A percentile compares a stretch with the other conserved stretches of the same genome.
Evolutionary conservation across 192 early-diverging fungal genomes (phyloP).

Genomic region (Rhizoclosmatium globosum): DNA sequence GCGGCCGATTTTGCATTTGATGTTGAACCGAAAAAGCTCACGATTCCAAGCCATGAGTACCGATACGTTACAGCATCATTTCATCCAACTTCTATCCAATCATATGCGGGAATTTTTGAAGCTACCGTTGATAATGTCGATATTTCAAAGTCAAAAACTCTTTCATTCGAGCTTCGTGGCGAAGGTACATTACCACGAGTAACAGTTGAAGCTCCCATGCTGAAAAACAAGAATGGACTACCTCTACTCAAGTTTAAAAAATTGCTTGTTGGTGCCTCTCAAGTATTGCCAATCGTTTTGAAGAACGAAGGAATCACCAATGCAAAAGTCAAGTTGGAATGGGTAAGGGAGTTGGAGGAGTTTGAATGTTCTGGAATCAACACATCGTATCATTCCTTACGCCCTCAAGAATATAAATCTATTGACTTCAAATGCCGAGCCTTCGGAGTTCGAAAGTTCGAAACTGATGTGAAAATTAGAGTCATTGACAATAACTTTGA

Average conservation of each 20-base stretch:
- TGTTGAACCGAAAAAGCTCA: slow-evolving; percentile 63
- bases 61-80: slow-evolving; percentile 62
- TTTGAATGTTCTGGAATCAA: slow-evolving; percentile 57
- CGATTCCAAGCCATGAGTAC: slow-evolving; percentile 67
- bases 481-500: slow-evolving; percentile 68
- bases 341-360: slow-evolving; percentile 55
- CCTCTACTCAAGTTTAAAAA: slow-evolving; percentile 57
- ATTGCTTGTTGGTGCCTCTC: slow-evolving; percentile 53
- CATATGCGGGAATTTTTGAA: slow-evolving; percentile 67
- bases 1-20: slow-evolving; percentile 67
- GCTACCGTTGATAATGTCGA: slow-evolving; percentile 65
- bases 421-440: slow-evolving; percentile 57
- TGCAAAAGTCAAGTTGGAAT: slow-evolving; percentile 65
- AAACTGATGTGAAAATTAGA: slow-evolving; percentile 57
- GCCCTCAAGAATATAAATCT: slow-evolving; percentile 52
- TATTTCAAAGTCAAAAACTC: slow-evolving; percentile 54
- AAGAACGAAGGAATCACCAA: slow-evolving; percentile 67
- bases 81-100: slow-evolving; percentile 67
- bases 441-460: slow-evolving; percentile 49
- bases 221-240: slow-evolving; percentile 49
- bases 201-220: slow-evolving; percentile 54
- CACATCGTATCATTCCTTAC: slow-evolving; percentile 42
- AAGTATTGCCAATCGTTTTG: slow-evolving; percentile 55
- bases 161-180: slow-evolving; percentile 65
- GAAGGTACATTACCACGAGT: slow-evolving; percentile 68